Evolutionary conservation across 2,329 filamentous ascomycete species (phyloP).

Genomic region (Leptographium wingfieldii): DNA sequence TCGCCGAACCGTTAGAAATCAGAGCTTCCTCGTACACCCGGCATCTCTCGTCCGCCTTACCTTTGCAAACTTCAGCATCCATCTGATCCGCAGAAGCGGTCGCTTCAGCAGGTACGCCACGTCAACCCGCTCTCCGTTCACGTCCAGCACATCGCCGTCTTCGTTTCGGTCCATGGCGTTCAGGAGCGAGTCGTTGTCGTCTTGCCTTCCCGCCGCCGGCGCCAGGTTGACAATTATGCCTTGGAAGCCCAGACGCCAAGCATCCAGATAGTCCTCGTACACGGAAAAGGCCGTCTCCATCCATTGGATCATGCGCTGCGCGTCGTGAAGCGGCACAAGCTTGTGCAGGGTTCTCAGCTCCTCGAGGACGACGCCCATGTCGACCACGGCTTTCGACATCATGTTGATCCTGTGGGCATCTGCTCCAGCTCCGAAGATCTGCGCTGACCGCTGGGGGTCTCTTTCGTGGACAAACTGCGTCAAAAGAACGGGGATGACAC

Average conservation of each 20-base stretch:
- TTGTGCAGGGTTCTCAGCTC: slow-evolving; percentile 70
- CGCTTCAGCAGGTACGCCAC: slow-evolving; percentile 87
- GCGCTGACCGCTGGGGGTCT: slow-evolving; percentile 43
- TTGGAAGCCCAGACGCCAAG: slow-evolving; percentile 89
- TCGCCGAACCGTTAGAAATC: slow-evolving; percentile 17
- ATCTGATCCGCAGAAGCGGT: slow-evolving; percentile 77
- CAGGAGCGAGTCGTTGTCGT: slow-evolving; percentile 48
- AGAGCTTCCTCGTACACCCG: too few relatives aligned
- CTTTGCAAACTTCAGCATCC: slow-evolving; percentile 73
- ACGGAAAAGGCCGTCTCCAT: slow-evolving; percentile 63
- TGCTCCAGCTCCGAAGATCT: slow-evolving; percentile 50
- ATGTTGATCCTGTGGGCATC: slow-evolving; percentile 40
- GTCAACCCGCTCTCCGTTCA: slow-evolving; percentile 79
- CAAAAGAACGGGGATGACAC: slow-evolving; percentile 84
- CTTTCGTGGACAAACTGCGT: slow-evolving; percentile 69
- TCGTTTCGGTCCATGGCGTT: slow-evolving; percentile 48
- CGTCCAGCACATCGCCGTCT: slow-evolving; percentile 54
- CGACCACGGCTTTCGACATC: slow-evolving; percentile 76
- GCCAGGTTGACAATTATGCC: slow-evolving; percentile 90
- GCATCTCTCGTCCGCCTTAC: slow-evolving; percentile 24
- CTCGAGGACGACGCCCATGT: slow-evolving; percentile 86
- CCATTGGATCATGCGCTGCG: slow-evolving; percentile 66
- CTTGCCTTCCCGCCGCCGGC: slow-evolving; percentile 40
- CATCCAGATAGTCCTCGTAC: slow-evolving; percentile 74
- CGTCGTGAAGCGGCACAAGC: slow-evolving; percentile 61